These are phyloP conservation scores for Luvunga scandens DNA, from an alignment of 345 rosid genomes.

Conservation along the genomic window DNA sequence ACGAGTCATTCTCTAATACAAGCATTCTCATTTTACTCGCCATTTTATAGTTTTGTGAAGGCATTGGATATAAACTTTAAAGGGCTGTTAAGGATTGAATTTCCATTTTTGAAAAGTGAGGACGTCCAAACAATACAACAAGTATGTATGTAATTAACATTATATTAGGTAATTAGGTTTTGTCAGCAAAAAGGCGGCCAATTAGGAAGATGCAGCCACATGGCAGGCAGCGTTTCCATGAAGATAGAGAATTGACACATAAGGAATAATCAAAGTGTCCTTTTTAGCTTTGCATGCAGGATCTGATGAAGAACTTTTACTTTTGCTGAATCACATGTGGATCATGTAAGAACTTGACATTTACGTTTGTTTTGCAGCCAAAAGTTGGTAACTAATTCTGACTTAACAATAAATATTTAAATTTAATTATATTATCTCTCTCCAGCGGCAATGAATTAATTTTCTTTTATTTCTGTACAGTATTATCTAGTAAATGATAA, in stretches of 20 bases:
- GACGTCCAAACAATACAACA: too few species aligned
- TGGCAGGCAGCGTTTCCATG: not conserved
- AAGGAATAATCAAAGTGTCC: not conserved
- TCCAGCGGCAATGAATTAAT: too few species aligned
- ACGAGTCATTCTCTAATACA: too few species aligned
- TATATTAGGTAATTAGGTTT: not conserved
- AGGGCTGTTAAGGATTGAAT: too few species aligned
- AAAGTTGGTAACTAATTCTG: not conserved
- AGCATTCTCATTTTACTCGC: too few species aligned
- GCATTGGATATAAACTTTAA: too few species aligned
- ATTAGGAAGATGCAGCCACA: not conserved
- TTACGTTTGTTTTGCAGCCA: not conserved
- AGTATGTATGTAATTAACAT: too few species aligned
- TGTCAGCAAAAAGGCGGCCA: not conserved
- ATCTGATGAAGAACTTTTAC: not conserved
- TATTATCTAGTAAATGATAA: too few species aligned
- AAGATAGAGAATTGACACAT: not conserved
- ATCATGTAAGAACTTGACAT: not conserved
- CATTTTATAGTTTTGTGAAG: too few species aligned
- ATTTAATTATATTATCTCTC: too few species aligned
- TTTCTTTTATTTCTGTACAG: too few species aligned
- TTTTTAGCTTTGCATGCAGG: not conserved
- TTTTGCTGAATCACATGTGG: conserved; percentile 8
- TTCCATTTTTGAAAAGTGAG: too few species aligned
- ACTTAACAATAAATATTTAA: not conserved